Base-by-base conservation (phyloP, 371 early-diverging fungal genomes). In the Funneliformis caledonium region DNA sequence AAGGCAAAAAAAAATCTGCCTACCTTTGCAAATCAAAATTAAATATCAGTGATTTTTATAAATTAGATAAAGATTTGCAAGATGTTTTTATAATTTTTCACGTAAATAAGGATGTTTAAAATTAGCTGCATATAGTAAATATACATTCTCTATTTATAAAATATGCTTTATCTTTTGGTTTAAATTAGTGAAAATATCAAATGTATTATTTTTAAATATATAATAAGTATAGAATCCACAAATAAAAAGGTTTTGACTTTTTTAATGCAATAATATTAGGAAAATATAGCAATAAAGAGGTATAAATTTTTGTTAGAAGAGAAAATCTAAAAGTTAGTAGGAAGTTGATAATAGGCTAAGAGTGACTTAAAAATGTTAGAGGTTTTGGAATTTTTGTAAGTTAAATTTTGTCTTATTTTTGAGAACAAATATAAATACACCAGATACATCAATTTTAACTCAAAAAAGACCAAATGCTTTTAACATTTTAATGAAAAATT, bases 81-180 rank as follows among this genome's bases (percentile, higher is more conserved):
- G n/a, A n/a, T n/a, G n/a, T n/a, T n/a, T n/a, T n/a, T n/a, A n/a
- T n/a, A n/a, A n/a, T n/a, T n/a, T n/a, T n/a, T n/a, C n/a, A n/a
- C n/a, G n/a, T n/a, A n/a, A n/a, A n/a, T n/a, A n/a, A n/a, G n/a
- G n/a, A n/a, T n/a, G n/a, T n/a, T n/a, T n/a, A n/a, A n/a, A n/a
- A n/a, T n/a, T n/a, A n/a, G n/a, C n/a, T n/a, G n/a, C n/a, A n/a
- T n/a, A n/a, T n/a, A n/a, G n/a, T n/a, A n/a, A n/a, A n/a, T n/a
- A n/a, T n/a, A n/a, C n/a, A n/a, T n/a, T n/a, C n/a, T n/a, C n/a
- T n/a, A n/a, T n/a, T n/a, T n/a, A n/a, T n/a, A n/a, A n/a, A 69
- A 69, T 4, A 69, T 69, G 45, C 45, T 69, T 6, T 69, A 69
- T 45, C 69, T 69, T n/a, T 45, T 69, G 9, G 45, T 69, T 69